Percentiles rank a stretch among this genome's conserved stretches.
phyloP scores from a whole-genome alignment of 2,329 filamentous ascomycete genomes.

The Pseudocercospora ulei region DNA sequence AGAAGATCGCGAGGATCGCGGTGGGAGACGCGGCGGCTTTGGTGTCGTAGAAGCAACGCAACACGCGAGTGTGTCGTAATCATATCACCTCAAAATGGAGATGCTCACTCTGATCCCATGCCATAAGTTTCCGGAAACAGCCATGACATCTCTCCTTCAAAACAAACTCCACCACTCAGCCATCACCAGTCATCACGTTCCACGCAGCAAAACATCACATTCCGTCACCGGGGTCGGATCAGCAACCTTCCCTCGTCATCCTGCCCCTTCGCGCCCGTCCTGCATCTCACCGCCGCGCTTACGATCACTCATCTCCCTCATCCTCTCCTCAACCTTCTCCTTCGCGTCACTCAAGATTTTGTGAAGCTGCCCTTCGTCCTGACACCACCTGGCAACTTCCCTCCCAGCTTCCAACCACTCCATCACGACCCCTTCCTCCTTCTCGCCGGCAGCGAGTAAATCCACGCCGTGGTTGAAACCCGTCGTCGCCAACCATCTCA shows the following conservation, averaged over 20 bases:
- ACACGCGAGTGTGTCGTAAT: too few species aligned
- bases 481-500: slow-evolving; percentile 65
- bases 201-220: too few species aligned
- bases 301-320: neutral
- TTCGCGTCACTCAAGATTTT: slow-evolving; percentile 35
- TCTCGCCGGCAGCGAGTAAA: slow-evolving; percentile 49
- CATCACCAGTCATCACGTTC: slow-evolving; percentile 4
- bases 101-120: neutral
- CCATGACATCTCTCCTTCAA: too few species aligned
- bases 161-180: neutral
- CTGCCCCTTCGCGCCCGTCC: too few species aligned
- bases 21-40: slow-evolving; percentile 53
- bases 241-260: too few species aligned
- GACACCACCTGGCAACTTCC: slow-evolving; percentile 46
- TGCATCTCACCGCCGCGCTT: too few species aligned
- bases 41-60: slow-evolving; percentile 20
- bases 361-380: slow-evolving; percentile 42
- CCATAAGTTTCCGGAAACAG: too few species aligned
- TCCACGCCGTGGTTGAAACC: slow-evolving; percentile 64
- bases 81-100: neutral
- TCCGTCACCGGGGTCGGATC: too few species aligned
- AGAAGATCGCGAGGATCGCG: slow-evolving; percentile 72
- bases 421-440: slow-evolving; percentile 40
- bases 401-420: slow-evolving; percentile 55
- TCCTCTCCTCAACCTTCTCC: slow-evolving; percentile 20